phyloP scores from a whole-genome alignment of 805 yeast genomes.

The Nakazawaea sp. region DNA sequence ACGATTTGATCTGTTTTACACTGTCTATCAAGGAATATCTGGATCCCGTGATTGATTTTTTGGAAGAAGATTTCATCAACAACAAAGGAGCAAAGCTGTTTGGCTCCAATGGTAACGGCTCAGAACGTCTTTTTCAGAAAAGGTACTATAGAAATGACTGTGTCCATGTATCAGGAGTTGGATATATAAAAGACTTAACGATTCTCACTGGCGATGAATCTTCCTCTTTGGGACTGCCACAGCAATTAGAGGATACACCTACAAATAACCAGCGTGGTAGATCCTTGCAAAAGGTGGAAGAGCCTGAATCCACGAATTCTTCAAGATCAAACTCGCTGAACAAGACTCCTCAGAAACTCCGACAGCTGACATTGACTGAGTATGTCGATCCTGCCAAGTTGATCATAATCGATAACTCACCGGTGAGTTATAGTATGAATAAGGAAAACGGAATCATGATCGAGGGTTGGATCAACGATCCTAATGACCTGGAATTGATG shows the following conservation, averaged over 20 bases:
- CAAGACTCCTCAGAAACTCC: background rate
- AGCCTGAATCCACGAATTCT: conserved; percentile 6
- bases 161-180: conserved; percentile 67
- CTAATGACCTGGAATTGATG: conserved; percentile 79
- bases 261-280: background rate
- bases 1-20: conserved; percentile 82
- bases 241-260: background rate
- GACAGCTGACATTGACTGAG: background rate
- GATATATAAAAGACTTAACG: conserved; percentile 74
- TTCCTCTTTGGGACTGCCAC: no score
- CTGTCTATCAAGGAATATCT: conserved; percentile 95
- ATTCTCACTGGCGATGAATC: conserved; percentile 20
- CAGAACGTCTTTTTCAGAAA: conserved; percentile 32
- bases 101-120: conserved; percentile 12
- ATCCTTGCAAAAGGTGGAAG: conserved; percentile 6
- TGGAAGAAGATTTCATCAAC: conserved; percentile 53
- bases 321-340: conserved; percentile 7
- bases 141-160: conserved; percentile 80
- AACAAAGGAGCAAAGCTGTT: conserved; percentile 14
- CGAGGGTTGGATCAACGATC: conserved; percentile 98
- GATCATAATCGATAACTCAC: conserved; percentile 87
- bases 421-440: conserved; percentile 78
- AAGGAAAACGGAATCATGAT: conserved; percentile 86
- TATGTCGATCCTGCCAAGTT: conserved; percentile 56
- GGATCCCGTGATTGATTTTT: conserved; percentile 91